A percentile compares a stretch with the other conserved stretches of the same genome.
phyloP scores from a whole-genome alignment of 441 rosid genomes.

The Viola pubescens region DNA sequence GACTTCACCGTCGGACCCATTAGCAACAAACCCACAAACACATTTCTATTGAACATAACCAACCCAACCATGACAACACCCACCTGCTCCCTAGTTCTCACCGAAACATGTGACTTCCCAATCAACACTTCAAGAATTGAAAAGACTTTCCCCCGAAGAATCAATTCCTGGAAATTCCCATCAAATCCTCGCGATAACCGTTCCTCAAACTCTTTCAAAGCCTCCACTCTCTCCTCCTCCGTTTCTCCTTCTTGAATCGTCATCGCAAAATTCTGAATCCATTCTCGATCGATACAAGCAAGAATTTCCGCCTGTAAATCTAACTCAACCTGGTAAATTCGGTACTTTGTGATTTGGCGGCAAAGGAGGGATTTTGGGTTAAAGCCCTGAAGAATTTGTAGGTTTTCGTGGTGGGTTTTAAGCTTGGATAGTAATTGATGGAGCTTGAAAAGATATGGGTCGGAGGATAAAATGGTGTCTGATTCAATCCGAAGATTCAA shows the following conservation, averaged over 20 bases:
- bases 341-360: slow-evolving; percentile 34
- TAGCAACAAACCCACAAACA: slow-evolving; percentile 50
- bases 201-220: slow-evolving; percentile 30
- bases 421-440: slow-evolving; percentile 25
- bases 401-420: slow-evolving; percentile 29
- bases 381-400: slow-evolving; percentile 23
- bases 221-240: slow-evolving; percentile 30
- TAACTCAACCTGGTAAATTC: slow-evolving; percentile 29
- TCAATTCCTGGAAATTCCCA: too few relatives aligned
- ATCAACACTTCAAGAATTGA: slow-evolving; percentile 30
- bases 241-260: slow-evolving; percentile 16
- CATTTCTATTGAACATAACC: slow-evolving; percentile 44
- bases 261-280: slow-evolving; percentile 24
- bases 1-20: slow-evolving; percentile 43
- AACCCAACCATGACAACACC: slow-evolving; percentile 31
- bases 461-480: slow-evolving; percentile 12
- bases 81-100: slow-evolving; percentile 25
- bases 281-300: slow-evolving; percentile 27
- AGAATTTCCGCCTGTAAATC: slow-evolving; percentile 32
- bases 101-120: slow-evolving; percentile 25
- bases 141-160: slow-evolving; percentile 38
- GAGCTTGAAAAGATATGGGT: slow-evolving; percentile 28
- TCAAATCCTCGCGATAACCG: slow-evolving; percentile 35
- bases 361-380: slow-evolving; percentile 25
- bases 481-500: slow-evolving; percentile 21